A percentile compares a stretch with the other conserved stretches of the same genome.
These are phyloP conservation scores for Stygiomarasmius scandens DNA, from an alignment of 1,284 basidiomycete species.

Conservation along the genomic window DNA sequence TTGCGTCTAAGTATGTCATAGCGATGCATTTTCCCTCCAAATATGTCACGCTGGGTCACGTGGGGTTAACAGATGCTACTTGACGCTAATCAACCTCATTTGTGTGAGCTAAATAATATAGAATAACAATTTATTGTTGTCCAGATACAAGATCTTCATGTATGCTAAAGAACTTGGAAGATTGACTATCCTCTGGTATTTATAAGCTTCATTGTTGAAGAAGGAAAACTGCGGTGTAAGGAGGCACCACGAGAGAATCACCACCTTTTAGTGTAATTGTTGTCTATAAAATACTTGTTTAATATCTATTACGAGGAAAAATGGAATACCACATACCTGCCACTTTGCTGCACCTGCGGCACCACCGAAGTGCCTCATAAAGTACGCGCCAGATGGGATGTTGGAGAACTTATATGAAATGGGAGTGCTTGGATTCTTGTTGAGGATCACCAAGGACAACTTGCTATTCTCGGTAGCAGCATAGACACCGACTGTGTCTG, in stretches of 20 bases:
- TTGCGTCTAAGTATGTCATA: no score
- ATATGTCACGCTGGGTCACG: no score
- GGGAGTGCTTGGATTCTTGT: conserved; percentile 46
- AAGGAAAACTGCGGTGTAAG: conserved; percentile 1
- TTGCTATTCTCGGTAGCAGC: conserved; percentile 42
- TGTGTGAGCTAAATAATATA: no score
- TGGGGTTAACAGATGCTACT: no score
- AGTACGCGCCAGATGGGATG: conserved; percentile 47
- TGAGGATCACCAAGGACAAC: conserved; percentile 48
- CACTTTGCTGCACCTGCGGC: conserved; percentile 51
- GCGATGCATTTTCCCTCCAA: no score
- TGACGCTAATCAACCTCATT: no score
- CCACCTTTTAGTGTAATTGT: not conserved
- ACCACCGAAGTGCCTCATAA: conserved; percentile 54
- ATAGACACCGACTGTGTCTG: conserved; percentile 45
- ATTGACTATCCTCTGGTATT: no score
- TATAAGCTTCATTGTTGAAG: not conserved
- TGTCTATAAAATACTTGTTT: not conserved
- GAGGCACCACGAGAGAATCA: not conserved
- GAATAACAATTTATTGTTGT: no score
- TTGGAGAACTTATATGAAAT: conserved; percentile 42
- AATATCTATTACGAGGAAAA: not conserved
- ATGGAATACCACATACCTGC: conserved; percentile 36
- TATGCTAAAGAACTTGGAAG: no score
- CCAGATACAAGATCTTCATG: no score